These are phyloP conservation scores for Vitis amurensis DNA, from an alignment of 164 flowering plant genomes.

Conservation along the genomic window DNA sequence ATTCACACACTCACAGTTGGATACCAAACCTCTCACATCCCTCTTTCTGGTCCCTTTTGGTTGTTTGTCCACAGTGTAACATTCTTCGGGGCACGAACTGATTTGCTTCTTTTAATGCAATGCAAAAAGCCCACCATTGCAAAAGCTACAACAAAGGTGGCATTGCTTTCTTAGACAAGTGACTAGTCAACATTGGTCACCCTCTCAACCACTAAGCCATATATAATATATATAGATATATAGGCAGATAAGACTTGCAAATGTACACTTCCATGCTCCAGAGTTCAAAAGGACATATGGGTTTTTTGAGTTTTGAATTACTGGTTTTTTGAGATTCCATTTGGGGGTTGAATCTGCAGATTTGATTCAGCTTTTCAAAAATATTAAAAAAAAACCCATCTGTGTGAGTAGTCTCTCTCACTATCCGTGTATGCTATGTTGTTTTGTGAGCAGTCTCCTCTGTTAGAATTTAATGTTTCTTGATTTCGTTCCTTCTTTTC, in stretches of 20 bases:
- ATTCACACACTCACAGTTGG: too few relatives aligned
- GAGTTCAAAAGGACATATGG: background rate
- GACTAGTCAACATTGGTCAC: conserved; percentile 31
- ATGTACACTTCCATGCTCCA: background rate
- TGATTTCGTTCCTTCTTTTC: conserved; percentile 16
- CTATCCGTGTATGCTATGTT: background rate
- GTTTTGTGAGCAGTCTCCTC: conserved; percentile 1
- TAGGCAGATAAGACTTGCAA: background rate
- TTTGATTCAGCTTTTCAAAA: conserved; percentile 8
- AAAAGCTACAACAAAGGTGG: conserved; percentile 38
- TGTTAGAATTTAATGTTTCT: conserved; percentile 19
- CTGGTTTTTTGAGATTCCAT: background rate
- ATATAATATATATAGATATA: too few relatives aligned
- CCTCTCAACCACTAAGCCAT: conserved; percentile 8
- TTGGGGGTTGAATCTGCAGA: conserved; percentile 9
- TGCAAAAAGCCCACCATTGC: conserved; percentile 29
- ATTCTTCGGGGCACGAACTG: conserved; percentile 18
- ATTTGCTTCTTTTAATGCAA: conserved; percentile 57
- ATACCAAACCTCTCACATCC: too few relatives aligned
- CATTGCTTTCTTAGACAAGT: conserved; percentile 36
- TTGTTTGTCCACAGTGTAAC: background rate
- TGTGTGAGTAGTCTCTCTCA: conserved; percentile 28
- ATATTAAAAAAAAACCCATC: background rate
- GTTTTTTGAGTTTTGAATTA: background rate
- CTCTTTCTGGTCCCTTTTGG: background rate